phyloP scores from a whole-genome alignment of 1,284 basidiomycete genomes.

The Cryptococcus sp. region DNA sequence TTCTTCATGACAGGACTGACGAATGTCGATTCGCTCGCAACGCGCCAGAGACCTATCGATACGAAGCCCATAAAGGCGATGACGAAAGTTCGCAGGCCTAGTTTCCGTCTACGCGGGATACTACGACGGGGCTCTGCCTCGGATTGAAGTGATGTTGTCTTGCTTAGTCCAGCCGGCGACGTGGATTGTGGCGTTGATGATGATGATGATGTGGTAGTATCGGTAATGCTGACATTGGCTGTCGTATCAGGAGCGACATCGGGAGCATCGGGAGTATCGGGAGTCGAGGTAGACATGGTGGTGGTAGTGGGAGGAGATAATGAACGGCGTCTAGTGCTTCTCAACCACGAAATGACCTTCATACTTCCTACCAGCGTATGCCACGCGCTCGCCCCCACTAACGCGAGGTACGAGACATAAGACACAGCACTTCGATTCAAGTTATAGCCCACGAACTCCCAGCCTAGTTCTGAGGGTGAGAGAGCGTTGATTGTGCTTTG shows the following conservation, averaged over 20 bases:
- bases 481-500: conserved; percentile 33
- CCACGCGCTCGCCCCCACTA: conserved; percentile 29
- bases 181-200: too few relatives aligned
- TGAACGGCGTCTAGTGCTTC: neutral
- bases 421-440: conserved; percentile 20
- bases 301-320: too few relatives aligned
- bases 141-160: too few relatives aligned
- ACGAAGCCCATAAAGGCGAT: conserved; percentile 30
- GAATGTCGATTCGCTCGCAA: conserved; percentile 26
- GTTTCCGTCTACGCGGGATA: conserved; percentile 14
- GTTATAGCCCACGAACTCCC: conserved; percentile 46
- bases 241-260: too few relatives aligned
- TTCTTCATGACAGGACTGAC: conserved; percentile 25
- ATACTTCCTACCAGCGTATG: conserved; percentile 38
- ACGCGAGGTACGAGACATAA: conserved; percentile 22
- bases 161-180: too few relatives aligned
- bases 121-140: neutral
- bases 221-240: too few relatives aligned
- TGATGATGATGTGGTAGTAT: too few relatives aligned
- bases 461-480: conserved; percentile 43
- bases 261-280: too few relatives aligned
- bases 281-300: too few relatives aligned
- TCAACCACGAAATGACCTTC: conserved; percentile 42
- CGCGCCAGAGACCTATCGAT: conserved; percentile 32
- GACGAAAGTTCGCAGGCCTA: conserved; percentile 30